These are phyloP conservation scores for Penicillium mononematosum DNA, from an alignment of 495 filamentous ascomycete species.

Conservation along the genomic window DNA sequence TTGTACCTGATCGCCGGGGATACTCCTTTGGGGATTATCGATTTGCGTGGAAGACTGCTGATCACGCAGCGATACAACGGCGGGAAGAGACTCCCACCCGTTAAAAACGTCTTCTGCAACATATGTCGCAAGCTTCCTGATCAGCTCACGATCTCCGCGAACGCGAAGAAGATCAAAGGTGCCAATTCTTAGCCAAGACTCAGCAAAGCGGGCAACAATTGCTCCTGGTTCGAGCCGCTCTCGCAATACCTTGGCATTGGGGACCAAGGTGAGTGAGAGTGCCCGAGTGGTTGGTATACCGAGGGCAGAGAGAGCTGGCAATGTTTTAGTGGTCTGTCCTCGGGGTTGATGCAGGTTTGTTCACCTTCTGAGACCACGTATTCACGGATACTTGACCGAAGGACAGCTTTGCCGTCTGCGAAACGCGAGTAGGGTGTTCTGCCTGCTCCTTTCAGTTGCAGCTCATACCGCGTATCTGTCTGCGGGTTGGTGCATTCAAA, in stretches of 20 bases:
- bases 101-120: slow-evolving; percentile 80
- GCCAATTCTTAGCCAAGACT: slow-evolving; percentile 86
- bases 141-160: slow-evolving; percentile 72
- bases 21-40: slow-evolving; percentile 43
- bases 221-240: slow-evolving; percentile 91
- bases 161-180: slow-evolving; percentile 87
- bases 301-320: slow-evolving; percentile 67
- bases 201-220: slow-evolving; percentile 87
- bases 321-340: slow-evolving; percentile 4
- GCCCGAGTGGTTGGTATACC: slow-evolving; percentile 84
- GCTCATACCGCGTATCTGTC: slow-evolving; percentile 73
- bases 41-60: slow-evolving; percentile 38
- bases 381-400: slow-evolving; percentile 88
- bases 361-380: slow-evolving; percentile 82
- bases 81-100: slow-evolving; percentile 78
- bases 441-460: slow-evolving; percentile 93
- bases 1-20: slow-evolving; percentile 59
- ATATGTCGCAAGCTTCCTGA: slow-evolving; percentile 74
- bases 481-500: slow-evolving; percentile 83
- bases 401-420: slow-evolving; percentile 93
- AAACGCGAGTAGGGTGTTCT: slow-evolving; percentile 93
- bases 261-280: slow-evolving; percentile 73
- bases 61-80: slow-evolving; percentile 36
- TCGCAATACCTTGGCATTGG: slow-evolving; percentile 66
- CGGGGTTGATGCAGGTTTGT: neutral